Evolutionary conservation across 352 stramenopile species (phyloP).

Genomic region (Pythium folliculosum): DNA sequence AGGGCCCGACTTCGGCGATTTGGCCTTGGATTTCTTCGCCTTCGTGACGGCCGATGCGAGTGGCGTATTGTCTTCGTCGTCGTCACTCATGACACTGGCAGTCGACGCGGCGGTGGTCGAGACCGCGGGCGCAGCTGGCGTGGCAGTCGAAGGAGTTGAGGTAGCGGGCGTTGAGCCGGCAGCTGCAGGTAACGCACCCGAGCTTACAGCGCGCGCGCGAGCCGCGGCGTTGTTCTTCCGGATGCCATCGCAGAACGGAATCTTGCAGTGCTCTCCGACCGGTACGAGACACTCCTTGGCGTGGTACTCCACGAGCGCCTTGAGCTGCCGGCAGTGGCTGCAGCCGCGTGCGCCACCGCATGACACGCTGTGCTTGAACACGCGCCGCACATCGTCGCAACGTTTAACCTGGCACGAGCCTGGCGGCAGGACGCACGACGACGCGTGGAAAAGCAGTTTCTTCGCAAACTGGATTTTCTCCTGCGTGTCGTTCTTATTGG

Average conservation of each 20-base stretch:
- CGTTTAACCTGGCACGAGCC: constrained; percentile 84
- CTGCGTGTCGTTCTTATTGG: constrained; percentile 42
- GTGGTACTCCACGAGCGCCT: constrained; percentile 85
- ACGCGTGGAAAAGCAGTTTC: constrained; percentile 75
- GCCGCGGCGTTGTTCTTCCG: constrained; percentile 58
- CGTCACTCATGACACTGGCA: constrained; percentile 37
- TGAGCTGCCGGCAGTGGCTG: constrained; percentile 80
- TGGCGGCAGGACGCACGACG: constrained; percentile 56
- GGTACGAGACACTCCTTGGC: constrained; percentile 72
- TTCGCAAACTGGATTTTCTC: constrained; percentile 89
- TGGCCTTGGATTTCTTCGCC: constrained; percentile 64
- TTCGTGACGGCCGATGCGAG: constrained; percentile 69
- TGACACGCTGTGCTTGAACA: constrained; percentile 85
- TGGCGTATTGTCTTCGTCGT: constrained; percentile 77
- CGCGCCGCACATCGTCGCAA: constrained; percentile 81
- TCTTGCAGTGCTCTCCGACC: constrained; percentile 70
- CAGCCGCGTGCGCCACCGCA: constrained; percentile 70
- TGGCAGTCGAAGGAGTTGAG: background rate
- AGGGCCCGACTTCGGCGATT: constrained; percentile 56
- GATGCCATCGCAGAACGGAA: constrained; percentile 82
- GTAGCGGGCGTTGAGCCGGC: background rate
- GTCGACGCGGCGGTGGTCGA: constrained; percentile 8
- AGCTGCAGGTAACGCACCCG: constrained; percentile 9
- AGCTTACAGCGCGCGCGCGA: constrained; percentile 14
- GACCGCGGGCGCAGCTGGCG: background rate